Conservation (phyloP, 192 early-diverging fungal genomes). For the Coemansia sp. region DNA sequence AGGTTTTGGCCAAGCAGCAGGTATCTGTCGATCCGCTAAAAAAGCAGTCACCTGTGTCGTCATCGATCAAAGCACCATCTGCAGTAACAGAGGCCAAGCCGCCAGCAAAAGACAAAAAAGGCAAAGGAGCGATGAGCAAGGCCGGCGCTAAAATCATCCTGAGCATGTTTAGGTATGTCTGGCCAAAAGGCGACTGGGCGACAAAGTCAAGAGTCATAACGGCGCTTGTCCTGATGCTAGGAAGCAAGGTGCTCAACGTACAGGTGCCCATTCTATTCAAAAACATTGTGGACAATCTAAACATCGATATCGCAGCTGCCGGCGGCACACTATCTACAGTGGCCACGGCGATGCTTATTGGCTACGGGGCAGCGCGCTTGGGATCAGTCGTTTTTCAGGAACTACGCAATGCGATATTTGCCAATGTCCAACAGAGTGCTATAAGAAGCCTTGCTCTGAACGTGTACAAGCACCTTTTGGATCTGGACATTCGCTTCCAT, state of each 20-base stretch:
- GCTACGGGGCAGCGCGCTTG: constrained; percentile 90
- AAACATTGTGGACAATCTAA: constrained; percentile 84
- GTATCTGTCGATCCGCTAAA: background rate
- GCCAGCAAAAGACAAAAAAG: constrained; percentile 1
- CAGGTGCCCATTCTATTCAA: constrained; percentile 97
- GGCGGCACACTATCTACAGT: constrained; percentile 70
- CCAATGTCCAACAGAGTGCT: constrained; percentile 89
- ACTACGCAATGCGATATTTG: constrained; percentile 91
- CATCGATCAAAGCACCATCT: background rate
- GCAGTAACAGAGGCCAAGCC: background rate
- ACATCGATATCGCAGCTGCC: constrained; percentile 59
- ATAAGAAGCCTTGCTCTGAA: constrained; percentile 82
- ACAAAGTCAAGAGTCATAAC: constrained; percentile 85
- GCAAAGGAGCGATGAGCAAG: constrained; percentile 46
- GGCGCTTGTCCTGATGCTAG: constrained; percentile 81
- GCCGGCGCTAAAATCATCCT: constrained; percentile 63
- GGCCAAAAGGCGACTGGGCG: constrained; percentile 86
- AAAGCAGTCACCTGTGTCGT: constrained; percentile 7
- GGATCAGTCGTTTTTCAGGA: constrained; percentile 82
- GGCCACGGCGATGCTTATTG: constrained; percentile 89
- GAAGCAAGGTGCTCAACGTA: constrained; percentile 83
- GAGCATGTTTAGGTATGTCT: constrained; percentile 75
- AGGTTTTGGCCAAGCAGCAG: background rate
- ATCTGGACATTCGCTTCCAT: constrained; percentile 90
- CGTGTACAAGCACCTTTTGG: constrained; percentile 88